These are phyloP conservation scores for Pterocarpus macrocarpus DNA, from an alignment of 306 rosid genomes.

Conservation along the genomic window DNA sequence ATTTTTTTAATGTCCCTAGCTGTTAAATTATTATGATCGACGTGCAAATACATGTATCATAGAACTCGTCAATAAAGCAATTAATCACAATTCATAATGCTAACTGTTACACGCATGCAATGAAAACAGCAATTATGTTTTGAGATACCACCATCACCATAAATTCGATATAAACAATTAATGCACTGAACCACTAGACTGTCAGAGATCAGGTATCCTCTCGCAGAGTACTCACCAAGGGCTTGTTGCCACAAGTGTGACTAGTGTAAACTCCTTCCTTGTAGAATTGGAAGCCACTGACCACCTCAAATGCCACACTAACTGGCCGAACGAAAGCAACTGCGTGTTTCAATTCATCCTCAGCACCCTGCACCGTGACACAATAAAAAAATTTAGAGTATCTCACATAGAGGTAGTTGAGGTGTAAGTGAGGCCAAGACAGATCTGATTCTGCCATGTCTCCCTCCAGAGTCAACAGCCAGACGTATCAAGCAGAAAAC, in stretches of 20 bases:
- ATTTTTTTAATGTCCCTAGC: slow-evolving; percentile 4
- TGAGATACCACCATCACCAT: not conserved
- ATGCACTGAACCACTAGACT: not conserved
- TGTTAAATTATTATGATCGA: not conserved
- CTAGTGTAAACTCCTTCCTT: slow-evolving; percentile 84
- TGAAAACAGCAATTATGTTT: not conserved
- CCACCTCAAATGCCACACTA: slow-evolving; percentile 89
- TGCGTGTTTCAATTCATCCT: slow-evolving; percentile 90
- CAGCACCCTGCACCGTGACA: slow-evolving; percentile 76
- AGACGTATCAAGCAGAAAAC: slow-evolving; percentile 24
- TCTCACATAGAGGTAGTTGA: not conserved
- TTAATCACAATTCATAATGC: slow-evolving; percentile 5
- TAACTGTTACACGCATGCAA: not conserved
- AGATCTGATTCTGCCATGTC: slow-evolving; percentile 37
- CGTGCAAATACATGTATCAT: slow-evolving; percentile 11
- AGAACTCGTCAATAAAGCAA: not conserved
- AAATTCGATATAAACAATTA: not conserved
- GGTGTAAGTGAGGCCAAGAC: not conserved
- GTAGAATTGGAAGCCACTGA: slow-evolving; percentile 64
- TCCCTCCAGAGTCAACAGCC: slow-evolving; percentile 19
- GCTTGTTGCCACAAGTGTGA: slow-evolving; percentile 68
- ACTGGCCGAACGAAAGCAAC: slow-evolving; percentile 90
- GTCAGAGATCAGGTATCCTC: slow-evolving; percentile 26
- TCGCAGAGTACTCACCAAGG: slow-evolving; percentile 65
- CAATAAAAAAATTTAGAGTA: slow-evolving; percentile 28